Conservation (phyloP, 176 grass and related monocot species). For the Oryza brachyantha region DNA sequence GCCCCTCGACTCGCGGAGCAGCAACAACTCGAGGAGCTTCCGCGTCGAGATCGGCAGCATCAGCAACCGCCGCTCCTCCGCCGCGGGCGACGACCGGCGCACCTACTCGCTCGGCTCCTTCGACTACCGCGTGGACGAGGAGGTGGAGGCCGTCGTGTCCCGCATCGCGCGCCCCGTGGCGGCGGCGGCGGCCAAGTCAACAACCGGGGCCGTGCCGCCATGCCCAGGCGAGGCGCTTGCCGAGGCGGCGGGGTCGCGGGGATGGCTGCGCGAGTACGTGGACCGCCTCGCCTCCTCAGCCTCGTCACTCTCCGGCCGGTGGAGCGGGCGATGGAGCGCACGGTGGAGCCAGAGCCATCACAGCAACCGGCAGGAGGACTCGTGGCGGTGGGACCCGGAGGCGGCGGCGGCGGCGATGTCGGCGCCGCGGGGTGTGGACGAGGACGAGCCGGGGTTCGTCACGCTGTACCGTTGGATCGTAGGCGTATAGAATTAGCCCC, state of each 20-base stretch:
- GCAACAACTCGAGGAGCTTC: slow-evolving; percentile 58
- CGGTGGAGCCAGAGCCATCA: slow-evolving; percentile 65
- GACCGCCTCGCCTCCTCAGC: slow-evolving; percentile 79
- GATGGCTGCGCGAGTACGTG: slow-evolving; percentile 85
- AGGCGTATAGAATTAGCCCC: slow-evolving; percentile 40
- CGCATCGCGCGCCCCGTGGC: slow-evolving; percentile 42
- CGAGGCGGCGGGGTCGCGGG: slow-evolving; percentile 68
- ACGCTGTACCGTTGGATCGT: slow-evolving; percentile 78
- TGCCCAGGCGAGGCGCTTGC: slow-evolving; percentile 58
- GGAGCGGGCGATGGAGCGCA: slow-evolving; percentile 79
- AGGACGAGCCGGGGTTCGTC: slow-evolving; percentile 47
- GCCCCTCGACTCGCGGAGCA: slow-evolving; percentile 19
- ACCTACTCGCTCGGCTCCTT: slow-evolving; percentile 80
- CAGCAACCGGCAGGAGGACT: slow-evolving; percentile 37
- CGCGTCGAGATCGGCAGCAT: slow-evolving; percentile 82
- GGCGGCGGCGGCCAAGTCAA: slow-evolving; percentile 13
- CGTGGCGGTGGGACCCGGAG: slow-evolving; percentile 67
- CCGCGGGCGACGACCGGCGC: slow-evolving; percentile 39
- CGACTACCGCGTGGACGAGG: slow-evolving; percentile 86
- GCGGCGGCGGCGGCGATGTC: neutral
- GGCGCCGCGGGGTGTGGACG: slow-evolving; percentile 18
- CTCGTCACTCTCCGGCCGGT: slow-evolving; percentile 62
- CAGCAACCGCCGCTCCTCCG: slow-evolving; percentile 57
- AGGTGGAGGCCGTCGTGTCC: slow-evolving; percentile 72
- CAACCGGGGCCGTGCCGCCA: neutral